Evolutionary conservation across 805 yeast genomes (phyloP), one percentile per base, ranked within the genome.

Genomic region (Cyberlindnera euphorbiae): DNA sequence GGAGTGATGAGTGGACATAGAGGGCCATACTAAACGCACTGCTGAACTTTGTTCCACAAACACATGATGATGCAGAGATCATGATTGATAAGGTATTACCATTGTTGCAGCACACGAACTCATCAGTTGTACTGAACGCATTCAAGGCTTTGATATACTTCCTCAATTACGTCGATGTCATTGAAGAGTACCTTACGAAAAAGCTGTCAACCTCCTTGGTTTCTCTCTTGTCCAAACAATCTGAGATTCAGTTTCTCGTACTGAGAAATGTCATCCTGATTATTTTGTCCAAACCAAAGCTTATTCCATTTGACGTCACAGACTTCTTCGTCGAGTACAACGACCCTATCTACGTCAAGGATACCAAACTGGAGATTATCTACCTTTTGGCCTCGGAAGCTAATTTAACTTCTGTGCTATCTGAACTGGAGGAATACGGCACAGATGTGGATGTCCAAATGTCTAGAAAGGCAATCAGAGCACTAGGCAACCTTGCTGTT

Each of bases 301-400:
- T 87, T 38, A 59, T 78, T 27, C 59, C 66, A 17, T 64, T 83
- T 36, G 93, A 84, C 44, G 86, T 85, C n/a, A 74, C 77, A 35
- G 74, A 77, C 62, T 86, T 89, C 54, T 88, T 86, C 59, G 81
- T 93, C 60, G 78, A 77, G 41, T 84, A 75, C 50, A 82, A 83
- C 55, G 96, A 89, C 56, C 93, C 95, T 1, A 76, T 84, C 16
- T 90, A 85, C 56, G 78, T 90, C 53, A 86, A 88, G 56, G 90
- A 87, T 50, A 84, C 96, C 5, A 90, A 90, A 53, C 64, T 90
- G 30, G 97, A 90, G 55, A 82, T 93, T 40, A 77, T 90, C 16
- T 85, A 83, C 49, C 64, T 86, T 25, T 63, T 90, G 31, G 94
- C 97, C 1, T 72, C 77, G 50, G 78, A 75, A 35, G 45, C 57